Evolutionary conservation across 345 rosid species (phyloP), one percentile per base, ranked within the genome.

Genomic region (Citrus unshiu): DNA sequence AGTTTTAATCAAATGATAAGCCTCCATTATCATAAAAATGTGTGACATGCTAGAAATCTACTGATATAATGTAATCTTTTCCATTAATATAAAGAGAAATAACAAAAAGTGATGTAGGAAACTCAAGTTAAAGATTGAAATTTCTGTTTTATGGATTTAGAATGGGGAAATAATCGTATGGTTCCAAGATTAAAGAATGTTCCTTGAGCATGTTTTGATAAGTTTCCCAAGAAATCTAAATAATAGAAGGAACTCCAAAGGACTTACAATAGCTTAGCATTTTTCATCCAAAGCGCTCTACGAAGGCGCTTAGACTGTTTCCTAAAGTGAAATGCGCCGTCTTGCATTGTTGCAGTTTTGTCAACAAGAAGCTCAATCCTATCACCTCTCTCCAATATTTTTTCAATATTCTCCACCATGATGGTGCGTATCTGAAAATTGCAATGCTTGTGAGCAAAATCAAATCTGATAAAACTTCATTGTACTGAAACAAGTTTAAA

Each of bases 271-370:
- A 96, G 94, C 84, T 94, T 96, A 71, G 90, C 94, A 82, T 96
- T 96, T 87, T 93, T 94, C 98, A 91, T 96, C 99, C 98, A 94
- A 62, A 96, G 93, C 79, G 98, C 98, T 81, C 91, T 89, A 19
- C 84, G 93, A 2, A 94, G 97, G 79, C 93, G 93, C 84, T 92
- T 96, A 30, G 99, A 96, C 83, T 94, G 99, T 85, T 96, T 96
- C 87, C 78, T 93, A 85, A 96, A 96, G 84, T 96, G 98, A 86
- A 96, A 96, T 13, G 98, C 83, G 35, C 85, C 88, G 74, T 93
- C 98, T 86, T 96, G 98, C 95, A 96, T 94, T 27, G 98, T 93
- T 59, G 98, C 94, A 51, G 98, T 94, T 82, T 93, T 94, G 79
- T 96, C 99, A 81, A 94, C 98, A 63, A 96, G 95, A 82, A 94